Evolutionary conservation across 495 filamentous ascomycete genomes (phyloP), one percentile per base, ranked within the genome.

Genomic region (Massariosphaeria phaeospora): DNA sequence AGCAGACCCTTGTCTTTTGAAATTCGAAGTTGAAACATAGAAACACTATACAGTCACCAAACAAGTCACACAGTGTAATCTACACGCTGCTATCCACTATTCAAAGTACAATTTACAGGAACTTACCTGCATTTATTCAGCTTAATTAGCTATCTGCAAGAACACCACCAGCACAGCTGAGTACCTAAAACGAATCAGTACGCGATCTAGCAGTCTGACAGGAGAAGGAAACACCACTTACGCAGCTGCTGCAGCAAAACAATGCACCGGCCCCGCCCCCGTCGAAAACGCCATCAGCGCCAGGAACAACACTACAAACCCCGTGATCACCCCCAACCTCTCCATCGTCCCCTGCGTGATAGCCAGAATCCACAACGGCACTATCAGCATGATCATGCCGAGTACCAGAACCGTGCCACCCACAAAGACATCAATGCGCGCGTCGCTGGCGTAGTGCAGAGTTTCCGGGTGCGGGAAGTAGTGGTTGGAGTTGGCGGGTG

Each of bases 141-240:
- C 21, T 18, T 20, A 52, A 11, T 13, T 31, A 17, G 18, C 25
- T 30, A 55, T 55, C 18, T 55, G 27, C 18, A 55, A 27, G 17
- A 55, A 55, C 17, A 55, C 52, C 1, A 55, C 52, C 23, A 55
- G 41, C 11, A 55, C 52, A 2, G 42, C 42, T n/a, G 52, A 27
- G 23, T 55, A 55, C 23, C 42, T 55, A 39, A n/a, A 23, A 23
- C 6, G 12, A n/a, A 17, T 18, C 21, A 6, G 8, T 47, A 17
- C 13, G 6, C 12, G 3, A 44, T 18, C 12, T 13, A 30, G 8
- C 13, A 10, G 17, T 17, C 18, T 35, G 10, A 8, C n/a, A 46
- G 20, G 27, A 15, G 21, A 39, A 34, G 7, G 21, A 34, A 41
- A 52, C 11, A 45, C 7, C 4, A 39, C 52, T 25, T 45, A 55